These are phyloP conservation scores for Emergomyces pasteurianus DNA, from an alignment of 2,329 filamentous ascomycete species.

Conservation along the genomic window DNA sequence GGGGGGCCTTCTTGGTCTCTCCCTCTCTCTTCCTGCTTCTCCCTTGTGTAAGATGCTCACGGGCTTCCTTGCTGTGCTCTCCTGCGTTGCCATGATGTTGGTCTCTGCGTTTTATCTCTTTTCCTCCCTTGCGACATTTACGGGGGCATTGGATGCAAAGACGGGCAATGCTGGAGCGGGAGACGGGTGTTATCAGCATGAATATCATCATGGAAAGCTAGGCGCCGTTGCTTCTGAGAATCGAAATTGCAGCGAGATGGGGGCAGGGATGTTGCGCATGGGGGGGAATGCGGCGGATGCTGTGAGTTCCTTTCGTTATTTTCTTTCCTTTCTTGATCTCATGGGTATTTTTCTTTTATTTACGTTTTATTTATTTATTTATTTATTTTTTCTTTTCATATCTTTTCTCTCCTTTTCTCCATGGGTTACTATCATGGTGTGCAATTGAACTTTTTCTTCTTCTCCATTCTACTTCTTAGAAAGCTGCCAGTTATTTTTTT, in stretches of 20 bases:
- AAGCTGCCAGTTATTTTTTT: neutral
- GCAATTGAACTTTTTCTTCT: neutral
- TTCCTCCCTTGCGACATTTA: slow-evolving; percentile 6
- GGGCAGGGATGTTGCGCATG: slow-evolving; percentile 48
- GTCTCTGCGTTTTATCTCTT: slow-evolving; percentile 8
- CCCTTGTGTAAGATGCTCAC: neutral
- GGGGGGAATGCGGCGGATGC: slow-evolving; percentile 67
- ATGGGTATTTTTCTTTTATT: neutral
- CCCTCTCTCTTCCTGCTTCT: neutral
- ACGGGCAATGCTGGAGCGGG: neutral
- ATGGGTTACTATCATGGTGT: too few species aligned
- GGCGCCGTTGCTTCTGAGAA: slow-evolving; percentile 64
- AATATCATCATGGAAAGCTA: slow-evolving; percentile 12
- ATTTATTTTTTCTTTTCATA: too few species aligned
- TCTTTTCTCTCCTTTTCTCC: too few species aligned
- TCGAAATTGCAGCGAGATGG: slow-evolving; percentile 56
- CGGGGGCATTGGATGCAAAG: neutral
- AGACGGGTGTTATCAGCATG: neutral
- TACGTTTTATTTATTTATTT: too few species aligned
- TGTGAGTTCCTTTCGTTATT: slow-evolving; percentile 22
- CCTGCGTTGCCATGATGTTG: slow-evolving; percentile 4
- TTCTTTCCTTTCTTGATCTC: neutral
- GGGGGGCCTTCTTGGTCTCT: neutral
- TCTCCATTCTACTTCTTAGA: neutral
- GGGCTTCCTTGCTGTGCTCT: slow-evolving; percentile 6